These are phyloP conservation scores for Alternaria infectoria DNA, from an alignment of 2,329 filamentous ascomycete species.

Conservation along the genomic window DNA sequence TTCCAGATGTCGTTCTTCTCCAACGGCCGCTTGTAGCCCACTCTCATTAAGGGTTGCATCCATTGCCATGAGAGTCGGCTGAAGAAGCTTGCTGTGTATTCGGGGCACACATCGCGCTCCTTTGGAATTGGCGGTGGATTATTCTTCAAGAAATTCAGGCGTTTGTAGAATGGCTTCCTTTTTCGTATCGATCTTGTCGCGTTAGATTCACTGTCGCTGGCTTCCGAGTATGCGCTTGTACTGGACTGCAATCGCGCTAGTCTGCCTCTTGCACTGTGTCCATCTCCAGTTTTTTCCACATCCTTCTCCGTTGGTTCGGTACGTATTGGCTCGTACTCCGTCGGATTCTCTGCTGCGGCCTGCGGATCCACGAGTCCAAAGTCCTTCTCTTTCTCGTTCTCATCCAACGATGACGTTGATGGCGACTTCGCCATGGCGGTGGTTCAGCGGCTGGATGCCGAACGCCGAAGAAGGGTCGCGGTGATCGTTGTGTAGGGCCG, in stretches of 20 bases:
- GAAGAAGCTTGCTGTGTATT: slow-evolving; percentile 75
- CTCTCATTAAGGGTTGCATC: slow-evolving; percentile 84
- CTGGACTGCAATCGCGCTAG: slow-evolving; percentile 39
- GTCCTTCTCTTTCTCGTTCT: slow-evolving; percentile 47
- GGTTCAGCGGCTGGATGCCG: slow-evolving; percentile 3
- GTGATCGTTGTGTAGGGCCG: slow-evolving; percentile 2
- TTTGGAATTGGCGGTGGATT: slow-evolving; percentile 63
- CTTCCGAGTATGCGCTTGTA: slow-evolving; percentile 36
- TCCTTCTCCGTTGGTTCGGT: slow-evolving; percentile 43
- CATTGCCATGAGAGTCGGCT: slow-evolving; percentile 84
- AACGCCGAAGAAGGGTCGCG: not conserved
- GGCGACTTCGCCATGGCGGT: slow-evolving; percentile 22
- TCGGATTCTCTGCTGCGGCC: slow-evolving; percentile 40
- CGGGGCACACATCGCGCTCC: slow-evolving; percentile 64
- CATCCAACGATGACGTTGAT: slow-evolving; percentile 31
- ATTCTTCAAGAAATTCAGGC: slow-evolving; percentile 55
- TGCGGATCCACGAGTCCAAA: slow-evolving; percentile 45
- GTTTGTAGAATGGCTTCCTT: slow-evolving; percentile 67
- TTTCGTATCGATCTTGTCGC: slow-evolving; percentile 30
- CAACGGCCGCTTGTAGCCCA: slow-evolving; percentile 83
- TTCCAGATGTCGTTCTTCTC: slow-evolving; percentile 86
- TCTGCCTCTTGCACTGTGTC: slow-evolving; percentile 24
- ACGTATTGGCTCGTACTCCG: slow-evolving; percentile 48
- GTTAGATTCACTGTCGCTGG: slow-evolving; percentile 37
- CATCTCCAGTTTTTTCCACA: slow-evolving; percentile 29